Evolutionary conservation across 352 stramenopile genomes (phyloP), one percentile per base, ranked within the genome.

Genomic region (Blastocystis sp.): DNA sequence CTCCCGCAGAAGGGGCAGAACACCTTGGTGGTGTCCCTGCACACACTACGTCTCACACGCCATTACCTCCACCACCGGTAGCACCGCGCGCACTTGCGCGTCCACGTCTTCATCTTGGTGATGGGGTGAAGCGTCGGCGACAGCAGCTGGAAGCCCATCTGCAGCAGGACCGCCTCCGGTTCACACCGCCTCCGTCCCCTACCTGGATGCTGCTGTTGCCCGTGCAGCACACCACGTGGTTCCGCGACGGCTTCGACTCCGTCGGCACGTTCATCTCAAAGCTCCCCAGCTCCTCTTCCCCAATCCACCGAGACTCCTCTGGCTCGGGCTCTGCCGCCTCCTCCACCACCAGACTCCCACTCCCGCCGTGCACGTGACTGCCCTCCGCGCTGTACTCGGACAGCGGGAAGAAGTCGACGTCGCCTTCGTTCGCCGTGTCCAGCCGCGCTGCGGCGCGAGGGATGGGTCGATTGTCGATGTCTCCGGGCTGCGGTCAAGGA

Each of bases 1-100:
- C 69, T 84, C 24, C 74, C 74, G 52, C 74, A 84, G 45, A n/a
- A 84, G 3, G 74, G 74, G 43, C 74, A 84, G 60, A 70, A 84
- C 40, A 34, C 28, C 2, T 57, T 10, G 38, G 48, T 54, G 6
- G 42, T 21, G 43, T 84, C 57, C 45, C n/a, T 84, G 54, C 74
- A 84, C 34, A 84, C 57, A 38, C 74, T 84, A 68, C 19, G 3
- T 21, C 28, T 70, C 52, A 68, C 43, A 54, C 19, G 6, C 28
- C 14, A 3, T 21, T 19, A 9, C 40, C 34, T 48, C 3, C 11
- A 3, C n/a, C 45, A 84, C 74, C 43, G 57, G 42, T 69, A 84
- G 52, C 74, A 84, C 34, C 24, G 2, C 10, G n/a, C 48, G 34
- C 74, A 84, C 34, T 84, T 84, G 17, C 74, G 59, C 34, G 74